phyloP scores from a whole-genome alignment of 2,329 filamentous ascomycete species.

The Pleoardoris graminearum region DNA sequence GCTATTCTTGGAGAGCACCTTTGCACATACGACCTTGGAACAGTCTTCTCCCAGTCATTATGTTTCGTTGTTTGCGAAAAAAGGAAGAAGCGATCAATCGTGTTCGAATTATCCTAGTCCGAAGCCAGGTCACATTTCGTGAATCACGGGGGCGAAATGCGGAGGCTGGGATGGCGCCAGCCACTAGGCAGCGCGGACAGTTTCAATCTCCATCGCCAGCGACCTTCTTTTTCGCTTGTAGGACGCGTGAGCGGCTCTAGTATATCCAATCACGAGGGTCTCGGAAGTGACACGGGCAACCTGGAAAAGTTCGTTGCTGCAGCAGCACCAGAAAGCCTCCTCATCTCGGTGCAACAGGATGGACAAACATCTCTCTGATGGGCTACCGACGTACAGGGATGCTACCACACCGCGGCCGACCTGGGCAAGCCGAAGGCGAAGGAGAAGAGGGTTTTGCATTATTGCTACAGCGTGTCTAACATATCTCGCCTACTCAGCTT shows the following conservation, averaged over 20 bases:
- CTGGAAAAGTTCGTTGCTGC: too few relatives aligned
- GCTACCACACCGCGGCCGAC: slow-evolving; percentile 16
- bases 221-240: not conserved
- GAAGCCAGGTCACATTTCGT: not conserved
- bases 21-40: too few relatives aligned
- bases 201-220: not conserved
- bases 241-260: not conserved
- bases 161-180: slow-evolving; percentile 13
- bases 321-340: too few relatives aligned
- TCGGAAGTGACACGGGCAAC: not conserved
- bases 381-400: slow-evolving; percentile 29
- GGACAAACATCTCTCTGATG: slow-evolving; percentile 23
- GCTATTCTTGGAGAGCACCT: too few relatives aligned
- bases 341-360: slow-evolving; percentile 8
- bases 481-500: slow-evolving; percentile 24
- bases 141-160: slow-evolving; percentile 1
- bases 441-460: slow-evolving; percentile 16
- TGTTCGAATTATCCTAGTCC: not conserved
- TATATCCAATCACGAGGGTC: not conserved
- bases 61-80: too few relatives aligned
- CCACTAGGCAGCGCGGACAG: slow-evolving; percentile 1
- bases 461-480: slow-evolving; percentile 22
- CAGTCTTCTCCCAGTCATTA: too few relatives aligned
- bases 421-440: slow-evolving; percentile 23
- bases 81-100: too few relatives aligned